Base-by-base conservation (phyloP, 257 asterid genomes). In the Nicotiana benthamiana region DNA sequence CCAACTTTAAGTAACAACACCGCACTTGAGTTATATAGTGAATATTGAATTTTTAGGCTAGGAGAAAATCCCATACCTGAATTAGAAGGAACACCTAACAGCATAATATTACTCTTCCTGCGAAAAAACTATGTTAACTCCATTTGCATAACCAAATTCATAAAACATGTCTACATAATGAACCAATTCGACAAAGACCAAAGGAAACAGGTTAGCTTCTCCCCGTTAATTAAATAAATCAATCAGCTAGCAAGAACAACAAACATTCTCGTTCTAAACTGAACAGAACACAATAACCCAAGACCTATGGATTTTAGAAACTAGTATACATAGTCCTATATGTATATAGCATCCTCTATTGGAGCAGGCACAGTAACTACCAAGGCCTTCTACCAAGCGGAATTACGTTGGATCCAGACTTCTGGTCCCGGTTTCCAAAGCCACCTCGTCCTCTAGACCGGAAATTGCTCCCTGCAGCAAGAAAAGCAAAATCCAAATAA, bases 361-460 rank as follows among this genome's bases (percentile, higher is more conserved):
- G 62, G 62, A 56, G 18, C 6, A 74, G 40, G 77, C 66, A 68
- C 68, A 64, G 59, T 48, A 52, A 52, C 88, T 92, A 92, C 84
- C 86, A 88, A 67, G 90, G 94, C 86, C 91, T 86, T 83, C 89
- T 90, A 22, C 98, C 93, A 20, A 91, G 64, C 57, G 93, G 95
- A 53, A 86, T 79, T 9, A 83, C 83, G 86, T 91, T 92, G 7
- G 97, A 88, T 28, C 97, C 97, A 5, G 97, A 87, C 12, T 86
- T 79, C 80, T 66, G 62, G n/a, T 83, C 80, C 24, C 94, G 92
- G 88, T 89, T 86, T 75, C 96, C 97, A 81, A 84, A 89, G 63
- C 95, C 92, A 17, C 95, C 97, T 32, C 95, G 84, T n/a, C 98
- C 97, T 87, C 97, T 86, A 26, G 90, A 83, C 43, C 93, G 91